phyloP scores from a whole-genome alignment of 1,284 basidiomycete species.

The Boletus semigastroideus region DNA sequence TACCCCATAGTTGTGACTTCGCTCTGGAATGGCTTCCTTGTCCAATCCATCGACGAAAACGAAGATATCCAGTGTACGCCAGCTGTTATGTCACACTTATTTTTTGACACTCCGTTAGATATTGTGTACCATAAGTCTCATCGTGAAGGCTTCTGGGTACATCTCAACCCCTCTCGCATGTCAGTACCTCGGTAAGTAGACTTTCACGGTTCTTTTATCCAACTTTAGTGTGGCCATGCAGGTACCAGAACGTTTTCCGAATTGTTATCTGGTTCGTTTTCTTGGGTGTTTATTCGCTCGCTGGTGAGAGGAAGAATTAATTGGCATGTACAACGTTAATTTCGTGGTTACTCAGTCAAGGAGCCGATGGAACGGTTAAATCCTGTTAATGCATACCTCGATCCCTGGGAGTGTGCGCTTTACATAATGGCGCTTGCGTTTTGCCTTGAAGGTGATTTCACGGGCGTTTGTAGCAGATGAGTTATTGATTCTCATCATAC shows the following conservation, averaged over 20 bases:
- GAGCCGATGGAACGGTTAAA: constrained; percentile 69
- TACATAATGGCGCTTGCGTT: constrained; percentile 80
- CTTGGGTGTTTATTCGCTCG: constrained; percentile 83
- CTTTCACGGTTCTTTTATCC: neutral
- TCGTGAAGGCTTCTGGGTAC: constrained; percentile 61
- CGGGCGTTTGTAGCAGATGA: neutral
- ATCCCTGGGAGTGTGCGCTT: constrained; percentile 75
- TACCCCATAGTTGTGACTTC: constrained; percentile 55
- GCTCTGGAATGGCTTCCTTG: constrained; percentile 80
- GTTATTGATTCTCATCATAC: constrained; percentile 2
- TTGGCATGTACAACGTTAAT: constrained; percentile 1
- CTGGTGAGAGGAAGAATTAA: constrained; percentile 45
- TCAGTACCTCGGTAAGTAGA: constrained; percentile 73
- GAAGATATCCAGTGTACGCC: constrained; percentile 68
- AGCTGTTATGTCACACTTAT: neutral
- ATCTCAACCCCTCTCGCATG: constrained; percentile 76
- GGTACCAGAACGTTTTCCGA: constrained; percentile 77
- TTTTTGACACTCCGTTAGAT: constrained; percentile 43
- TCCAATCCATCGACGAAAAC: constrained; percentile 73
- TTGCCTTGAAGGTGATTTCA: constrained; percentile 65
- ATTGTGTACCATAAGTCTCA: constrained; percentile 55
- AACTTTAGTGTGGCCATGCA: constrained; percentile 23
- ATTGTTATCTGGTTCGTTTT: constrained; percentile 84
- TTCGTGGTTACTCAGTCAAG: constrained; percentile 47
- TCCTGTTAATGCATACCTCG: constrained; percentile 51